A percentile compares a stretch with the other conserved stretches of the same genome.
Conservation (phyloP, 106 monocot species). For the Posidonia australis region DNA sequence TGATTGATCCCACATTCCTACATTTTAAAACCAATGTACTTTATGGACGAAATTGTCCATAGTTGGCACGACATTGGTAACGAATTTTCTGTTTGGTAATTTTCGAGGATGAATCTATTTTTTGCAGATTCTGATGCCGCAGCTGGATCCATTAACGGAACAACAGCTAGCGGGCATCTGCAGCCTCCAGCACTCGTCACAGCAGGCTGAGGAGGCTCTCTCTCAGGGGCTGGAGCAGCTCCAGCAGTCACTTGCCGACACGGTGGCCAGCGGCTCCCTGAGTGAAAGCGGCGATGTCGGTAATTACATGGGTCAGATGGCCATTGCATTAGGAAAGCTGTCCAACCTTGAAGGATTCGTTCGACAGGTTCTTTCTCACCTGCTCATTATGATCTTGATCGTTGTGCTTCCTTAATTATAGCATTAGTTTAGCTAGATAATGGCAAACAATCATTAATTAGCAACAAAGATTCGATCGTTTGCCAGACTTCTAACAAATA, state of each 20-base stretch:
- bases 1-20: no score
- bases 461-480: no score
- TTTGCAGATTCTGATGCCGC: conserved; percentile 53
- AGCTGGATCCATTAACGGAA: conserved; percentile 85
- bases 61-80: no score
- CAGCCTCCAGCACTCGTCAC: conserved; percentile 78
- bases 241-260: conserved; percentile 65
- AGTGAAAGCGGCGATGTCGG: conserved; percentile 36
- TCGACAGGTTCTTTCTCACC: conserved; percentile 42
- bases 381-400: no score
- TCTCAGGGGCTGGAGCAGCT: conserved; percentile 85
- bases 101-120: not conserved
- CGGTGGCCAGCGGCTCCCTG: conserved; percentile 41
- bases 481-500: no score
- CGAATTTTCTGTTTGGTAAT: no score
- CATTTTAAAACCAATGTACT: no score
- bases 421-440: no score
- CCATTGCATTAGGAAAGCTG: conserved; percentile 62
- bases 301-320: conserved; percentile 87
- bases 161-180: conserved; percentile 69
- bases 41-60: no score
- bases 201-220: conserved; percentile 94
- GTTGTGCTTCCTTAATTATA: no score
- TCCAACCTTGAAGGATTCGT: conserved; percentile 73
- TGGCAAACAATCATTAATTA: no score